phyloP scores from a whole-genome alignment of 2,329 filamentous ascomycete genomes.

The Phialophora macrospora region DNA sequence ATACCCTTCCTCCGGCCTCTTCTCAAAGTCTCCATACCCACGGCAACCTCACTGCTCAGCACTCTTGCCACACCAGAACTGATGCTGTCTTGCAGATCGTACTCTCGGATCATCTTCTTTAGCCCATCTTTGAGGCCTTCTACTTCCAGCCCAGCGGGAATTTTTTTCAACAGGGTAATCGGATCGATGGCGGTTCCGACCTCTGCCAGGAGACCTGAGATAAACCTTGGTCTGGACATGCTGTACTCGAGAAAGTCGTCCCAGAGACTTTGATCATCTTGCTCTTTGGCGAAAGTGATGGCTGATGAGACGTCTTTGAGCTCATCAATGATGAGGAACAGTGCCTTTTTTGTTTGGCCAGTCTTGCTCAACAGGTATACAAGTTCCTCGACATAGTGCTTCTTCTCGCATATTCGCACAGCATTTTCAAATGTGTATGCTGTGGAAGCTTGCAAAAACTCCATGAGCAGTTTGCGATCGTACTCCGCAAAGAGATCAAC shows the following conservation, averaged over 20 bases:
- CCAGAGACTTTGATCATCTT: constrained; percentile 91
- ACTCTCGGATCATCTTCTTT: constrained; percentile 88
- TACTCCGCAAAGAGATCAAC: constrained; percentile 85
- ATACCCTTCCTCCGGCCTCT: constrained; percentile 81
- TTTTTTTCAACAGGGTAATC: constrained; percentile 84
- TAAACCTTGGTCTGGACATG: constrained; percentile 97
- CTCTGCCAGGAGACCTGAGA: constrained; percentile 87
- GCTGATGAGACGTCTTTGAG: constrained; percentile 88
- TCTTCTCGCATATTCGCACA: constrained; percentile 75
- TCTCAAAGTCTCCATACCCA: constrained; percentile 79
- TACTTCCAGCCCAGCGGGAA: constrained; percentile 91
- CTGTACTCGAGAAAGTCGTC: constrained; percentile 91
- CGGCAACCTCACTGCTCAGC: constrained; percentile 81
- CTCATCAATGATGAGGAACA: constrained; percentile 93
- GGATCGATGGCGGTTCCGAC: constrained; percentile 93
- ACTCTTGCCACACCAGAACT: constrained; percentile 87
- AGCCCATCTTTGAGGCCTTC: constrained; percentile 87
- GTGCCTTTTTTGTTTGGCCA: constrained; percentile 86
- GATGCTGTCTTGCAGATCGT: constrained; percentile 93
- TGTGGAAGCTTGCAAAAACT: constrained; percentile 82
- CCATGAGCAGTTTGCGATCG: constrained; percentile 78
- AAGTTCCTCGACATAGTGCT: constrained; percentile 86
- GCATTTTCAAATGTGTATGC: constrained; percentile 81
- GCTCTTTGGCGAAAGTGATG: constrained; percentile 91
- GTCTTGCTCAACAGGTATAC: constrained; percentile 96